Conservation (phyloP, 2,329 filamentous ascomycete genomes). For the Sphaerulina musiva region DNA sequence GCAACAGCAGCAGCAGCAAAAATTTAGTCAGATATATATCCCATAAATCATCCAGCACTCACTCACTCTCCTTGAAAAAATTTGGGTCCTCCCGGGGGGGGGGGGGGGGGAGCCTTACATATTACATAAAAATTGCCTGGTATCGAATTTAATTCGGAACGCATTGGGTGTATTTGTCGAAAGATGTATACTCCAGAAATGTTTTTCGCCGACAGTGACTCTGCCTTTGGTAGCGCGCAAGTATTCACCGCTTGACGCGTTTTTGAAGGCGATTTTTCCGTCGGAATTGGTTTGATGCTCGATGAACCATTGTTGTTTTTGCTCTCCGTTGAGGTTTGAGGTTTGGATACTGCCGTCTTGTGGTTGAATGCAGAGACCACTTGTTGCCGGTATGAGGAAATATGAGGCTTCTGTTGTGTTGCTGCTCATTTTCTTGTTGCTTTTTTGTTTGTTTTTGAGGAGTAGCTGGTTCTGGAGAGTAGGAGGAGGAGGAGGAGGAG, state of each 20-base stretch:
- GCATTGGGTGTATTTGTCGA: conserved; percentile 11
- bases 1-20: not conserved
- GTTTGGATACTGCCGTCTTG: conserved; percentile 8
- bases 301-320: conserved; percentile 6
- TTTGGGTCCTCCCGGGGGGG: no score
- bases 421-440: no score
- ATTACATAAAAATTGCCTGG: conserved; percentile 7
- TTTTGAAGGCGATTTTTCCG: conserved; percentile 7
- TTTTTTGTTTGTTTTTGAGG: not conserved
- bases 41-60: no score
- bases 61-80: no score
- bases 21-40: not conserved
- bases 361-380: conserved; percentile 10
- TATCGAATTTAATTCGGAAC: conserved; percentile 7
- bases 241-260: conserved; percentile 5
- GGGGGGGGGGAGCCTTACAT: no score
- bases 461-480: not conserved
- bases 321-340: conserved; percentile 7
- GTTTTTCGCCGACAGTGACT: conserved; percentile 2
- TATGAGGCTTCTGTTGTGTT: conserved; percentile 2
- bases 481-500: no score
- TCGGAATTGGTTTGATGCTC: not conserved
- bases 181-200: conserved; percentile 6
- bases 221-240: conserved; percentile 1
- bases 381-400: conserved; percentile 11